phyloP scores from a whole-genome alignment of 257 asterid genomes.

The Fraxinus cuspidata region DNA sequence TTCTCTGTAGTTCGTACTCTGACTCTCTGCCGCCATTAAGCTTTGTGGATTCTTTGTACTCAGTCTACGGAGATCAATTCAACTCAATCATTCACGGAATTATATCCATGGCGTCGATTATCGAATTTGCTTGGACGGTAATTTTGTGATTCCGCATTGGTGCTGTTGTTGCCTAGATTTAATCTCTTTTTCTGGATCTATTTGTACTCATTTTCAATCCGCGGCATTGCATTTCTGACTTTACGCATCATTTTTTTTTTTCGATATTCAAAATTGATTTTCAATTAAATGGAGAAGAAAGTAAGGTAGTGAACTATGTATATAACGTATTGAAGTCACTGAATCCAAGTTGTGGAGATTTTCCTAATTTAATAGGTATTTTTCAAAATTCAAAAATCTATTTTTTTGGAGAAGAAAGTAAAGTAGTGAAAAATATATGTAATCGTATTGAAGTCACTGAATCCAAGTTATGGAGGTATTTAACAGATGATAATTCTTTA shows the following conservation, averaged over 20 bases:
- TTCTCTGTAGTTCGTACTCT: background rate
- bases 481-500: background rate
- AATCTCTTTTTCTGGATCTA: background rate
- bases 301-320: background rate
- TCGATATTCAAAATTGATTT: background rate
- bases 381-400: too few relatives aligned
- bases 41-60: background rate
- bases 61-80: background rate
- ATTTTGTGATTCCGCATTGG: conserved; percentile 3
- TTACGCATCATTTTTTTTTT: background rate
- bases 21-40: background rate
- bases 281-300: background rate
- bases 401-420: background rate
- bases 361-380: background rate
- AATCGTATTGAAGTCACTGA: background rate
- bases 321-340: background rate
- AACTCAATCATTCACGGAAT: background rate
- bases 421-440: background rate
- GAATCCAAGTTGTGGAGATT: background rate
- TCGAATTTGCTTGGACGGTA: conserved; percentile 63
- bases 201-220: background rate
- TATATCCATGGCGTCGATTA: conserved; percentile 35
- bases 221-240: background rate
- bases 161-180: conserved; percentile 1
- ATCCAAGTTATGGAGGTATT: background rate